Conservation (phyloP, 352 stramenopile genomes). For the Globisporangium parvum region DNA sequence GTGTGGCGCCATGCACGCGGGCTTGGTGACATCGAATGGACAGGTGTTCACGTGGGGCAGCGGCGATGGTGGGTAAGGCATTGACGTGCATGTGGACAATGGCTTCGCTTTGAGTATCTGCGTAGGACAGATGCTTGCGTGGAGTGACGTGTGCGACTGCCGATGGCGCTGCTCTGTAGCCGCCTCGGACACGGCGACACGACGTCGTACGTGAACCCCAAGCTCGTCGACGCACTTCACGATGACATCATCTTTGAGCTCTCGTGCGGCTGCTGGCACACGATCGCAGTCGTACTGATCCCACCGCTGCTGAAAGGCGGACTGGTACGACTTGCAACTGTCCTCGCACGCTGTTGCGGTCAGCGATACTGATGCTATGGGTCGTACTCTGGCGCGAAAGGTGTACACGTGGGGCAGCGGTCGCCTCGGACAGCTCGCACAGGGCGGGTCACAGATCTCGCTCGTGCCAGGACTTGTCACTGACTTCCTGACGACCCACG, state of each 20-base stretch:
- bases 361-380: neutral
- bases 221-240: conserved; percentile 63
- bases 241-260: conserved; percentile 77
- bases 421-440: conserved; percentile 80
- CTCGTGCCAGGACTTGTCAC: conserved; percentile 65
- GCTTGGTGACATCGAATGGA: conserved; percentile 62
- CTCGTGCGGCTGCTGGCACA: conserved; percentile 84
- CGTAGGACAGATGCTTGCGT: neutral
- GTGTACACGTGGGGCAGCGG: conserved; percentile 92
- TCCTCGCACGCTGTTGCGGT: neutral
- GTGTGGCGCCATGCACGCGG: conserved; percentile 71
- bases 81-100: neutral
- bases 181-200: conserved; percentile 71
- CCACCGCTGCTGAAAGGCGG: conserved; percentile 80
- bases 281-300: conserved; percentile 83
- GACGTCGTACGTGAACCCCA: conserved; percentile 64
- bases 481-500: conserved; percentile 74
- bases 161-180: conserved; percentile 14
- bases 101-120: neutral
- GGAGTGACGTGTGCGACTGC: neutral
- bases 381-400: conserved; percentile 1
- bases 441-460: conserved; percentile 69
- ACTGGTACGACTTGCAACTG: conserved; percentile 21
- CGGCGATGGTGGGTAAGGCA: conserved; percentile 73
- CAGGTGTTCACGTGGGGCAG: conserved; percentile 80